A percentile compares a stretch with the other conserved stretches of the same genome.
These are phyloP conservation scores for Hypomyces perniciosus DNA, from an alignment of 2,329 filamentous ascomycete species.

Conservation along the genomic window DNA sequence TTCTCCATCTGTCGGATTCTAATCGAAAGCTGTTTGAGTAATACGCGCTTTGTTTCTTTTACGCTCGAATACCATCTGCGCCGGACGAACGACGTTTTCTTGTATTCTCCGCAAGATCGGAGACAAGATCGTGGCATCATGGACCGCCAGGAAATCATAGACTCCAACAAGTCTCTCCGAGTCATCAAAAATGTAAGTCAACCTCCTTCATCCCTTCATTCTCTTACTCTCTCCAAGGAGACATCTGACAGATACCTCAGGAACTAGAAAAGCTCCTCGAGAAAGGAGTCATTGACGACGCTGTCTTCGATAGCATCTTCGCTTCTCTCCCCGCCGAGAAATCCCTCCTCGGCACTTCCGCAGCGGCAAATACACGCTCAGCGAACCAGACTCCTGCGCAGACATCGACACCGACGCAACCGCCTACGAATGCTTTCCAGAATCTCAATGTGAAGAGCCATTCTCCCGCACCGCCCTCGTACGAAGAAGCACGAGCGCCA, in stretches of 20 bases:
- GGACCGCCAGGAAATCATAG: conserved; percentile 55
- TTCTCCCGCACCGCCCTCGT: conserved; percentile 44
- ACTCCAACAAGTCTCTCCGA: conserved; percentile 78
- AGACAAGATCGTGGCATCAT: conserved; percentile 22
- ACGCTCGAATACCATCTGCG: too few relatives aligned
- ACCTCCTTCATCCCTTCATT: background rate
- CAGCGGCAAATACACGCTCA: conserved; percentile 21
- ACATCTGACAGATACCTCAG: conserved; percentile 39
- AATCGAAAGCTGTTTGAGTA: too few relatives aligned
- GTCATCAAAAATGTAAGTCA: conserved; percentile 73
- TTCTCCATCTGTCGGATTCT: background rate
- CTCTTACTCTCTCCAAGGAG: background rate
- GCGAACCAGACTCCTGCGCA: conserved; percentile 27
- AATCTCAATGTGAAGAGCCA: conserved; percentile 32
- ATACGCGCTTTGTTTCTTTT: too few relatives aligned
- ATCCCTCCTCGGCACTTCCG: conserved; percentile 36
- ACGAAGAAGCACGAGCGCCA: conserved; percentile 41
- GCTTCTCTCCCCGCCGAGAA: conserved; percentile 68
- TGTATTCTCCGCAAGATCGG: too few relatives aligned
- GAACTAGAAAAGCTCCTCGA: conserved; percentile 89
- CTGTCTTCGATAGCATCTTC: conserved; percentile 69
- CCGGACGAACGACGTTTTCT: too few relatives aligned
- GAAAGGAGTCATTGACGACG: conserved; percentile 68
- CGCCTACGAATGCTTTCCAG: conserved; percentile 36
- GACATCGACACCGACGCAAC: conserved; percentile 20